phyloP scores from a whole-genome alignment of 176 grass and related monocot species.

The Cocos nucifera region DNA sequence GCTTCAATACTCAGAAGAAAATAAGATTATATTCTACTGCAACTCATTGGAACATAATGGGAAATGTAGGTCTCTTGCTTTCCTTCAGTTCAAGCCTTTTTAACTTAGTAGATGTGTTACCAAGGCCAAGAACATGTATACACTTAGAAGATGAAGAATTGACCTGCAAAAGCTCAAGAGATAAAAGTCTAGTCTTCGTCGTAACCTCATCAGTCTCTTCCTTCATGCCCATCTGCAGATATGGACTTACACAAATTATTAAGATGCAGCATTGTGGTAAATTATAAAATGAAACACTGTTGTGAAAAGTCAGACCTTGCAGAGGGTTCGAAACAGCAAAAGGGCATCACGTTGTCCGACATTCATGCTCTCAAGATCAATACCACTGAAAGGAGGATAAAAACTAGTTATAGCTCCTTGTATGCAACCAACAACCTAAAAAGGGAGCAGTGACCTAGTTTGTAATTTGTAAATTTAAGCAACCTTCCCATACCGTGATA shows the following conservation, averaged over 20 bases:
- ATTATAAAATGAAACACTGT: slow-evolving; percentile 19
- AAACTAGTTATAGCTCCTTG: not conserved
- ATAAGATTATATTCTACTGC: too few relatives aligned
- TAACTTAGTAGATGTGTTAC: too few relatives aligned
- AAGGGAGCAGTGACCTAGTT: not conserved
- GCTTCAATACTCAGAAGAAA: slow-evolving; percentile 1
- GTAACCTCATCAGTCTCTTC: slow-evolving; percentile 95
- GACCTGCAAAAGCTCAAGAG: slow-evolving; percentile 96
- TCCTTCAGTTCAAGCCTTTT: too few relatives aligned
- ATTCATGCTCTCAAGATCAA: slow-evolving; percentile 82
- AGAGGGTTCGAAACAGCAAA: slow-evolving; percentile 89
- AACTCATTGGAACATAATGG: not conserved
- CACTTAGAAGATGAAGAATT: slow-evolving; percentile 8
- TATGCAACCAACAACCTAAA: slow-evolving; percentile 2
- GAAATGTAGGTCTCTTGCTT: not conserved
- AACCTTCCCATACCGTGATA: slow-evolving; percentile 47
- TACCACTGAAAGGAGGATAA: slow-evolving; percentile 41
- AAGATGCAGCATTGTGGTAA: slow-evolving; percentile 6
- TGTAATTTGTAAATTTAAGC: slow-evolving; percentile 17
- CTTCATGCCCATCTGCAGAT: slow-evolving; percentile 95
- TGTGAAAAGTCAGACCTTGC: slow-evolving; percentile 59
- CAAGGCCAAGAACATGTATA: too few relatives aligned
- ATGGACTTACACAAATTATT: slow-evolving; percentile 7
- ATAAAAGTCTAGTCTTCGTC: slow-evolving; percentile 88
- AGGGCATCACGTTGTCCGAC: slow-evolving; percentile 86